Conservation (phyloP, 176 grass and related monocot genomes). For the Hordeum marinum region DNA sequence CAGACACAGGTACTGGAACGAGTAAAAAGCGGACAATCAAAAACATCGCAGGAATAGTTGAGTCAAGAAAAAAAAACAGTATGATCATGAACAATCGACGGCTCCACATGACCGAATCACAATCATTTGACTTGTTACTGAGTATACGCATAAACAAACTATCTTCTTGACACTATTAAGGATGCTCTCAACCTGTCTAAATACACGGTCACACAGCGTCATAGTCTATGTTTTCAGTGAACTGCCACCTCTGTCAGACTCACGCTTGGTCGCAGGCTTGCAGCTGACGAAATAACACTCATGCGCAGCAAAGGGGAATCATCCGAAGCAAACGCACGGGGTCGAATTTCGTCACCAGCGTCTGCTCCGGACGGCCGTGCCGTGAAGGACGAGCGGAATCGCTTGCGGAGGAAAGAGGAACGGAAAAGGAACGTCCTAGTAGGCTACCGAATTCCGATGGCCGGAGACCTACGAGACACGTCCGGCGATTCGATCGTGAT, state of each 20-base stretch:
- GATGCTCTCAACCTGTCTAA: not conserved
- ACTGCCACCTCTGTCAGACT: not conserved
- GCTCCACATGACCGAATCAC: not conserved
- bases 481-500: not conserved
- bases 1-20: not conserved
- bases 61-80: not conserved
- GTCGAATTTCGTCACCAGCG: too few relatives aligned
- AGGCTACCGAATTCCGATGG: not conserved
- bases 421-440: not conserved
- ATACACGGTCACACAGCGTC: not conserved
- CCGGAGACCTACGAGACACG: not conserved
- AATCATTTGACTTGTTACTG: not conserved
- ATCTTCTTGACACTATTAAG: not conserved
- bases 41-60: not conserved
- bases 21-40: not conserved
- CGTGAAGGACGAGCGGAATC: not conserved
- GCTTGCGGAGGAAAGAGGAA: not conserved
- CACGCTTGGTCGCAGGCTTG: not conserved
- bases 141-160: not conserved
- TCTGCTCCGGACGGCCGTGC: not conserved
- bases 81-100: not conserved
- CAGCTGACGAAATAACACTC: not conserved
- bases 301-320: not conserved
- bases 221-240: not conserved
- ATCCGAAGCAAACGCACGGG: too few relatives aligned